These are phyloP conservation scores for Lachnellula cervina DNA, from an alignment of 2,329 filamentous ascomycete species.

Conservation along the genomic window DNA sequence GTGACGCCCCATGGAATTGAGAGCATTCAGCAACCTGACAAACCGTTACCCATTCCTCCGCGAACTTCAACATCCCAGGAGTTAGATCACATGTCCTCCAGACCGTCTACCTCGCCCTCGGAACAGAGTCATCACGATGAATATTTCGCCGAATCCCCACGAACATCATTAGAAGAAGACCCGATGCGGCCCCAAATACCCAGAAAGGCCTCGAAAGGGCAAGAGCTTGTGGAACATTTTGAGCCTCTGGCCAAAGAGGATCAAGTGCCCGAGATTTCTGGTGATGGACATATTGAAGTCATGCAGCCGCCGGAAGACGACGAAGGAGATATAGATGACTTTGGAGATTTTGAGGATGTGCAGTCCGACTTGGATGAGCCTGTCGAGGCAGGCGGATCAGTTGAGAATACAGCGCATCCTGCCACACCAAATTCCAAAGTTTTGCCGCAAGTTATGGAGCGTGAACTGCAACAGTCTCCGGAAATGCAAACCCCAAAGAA, in stretches of 20 bases:
- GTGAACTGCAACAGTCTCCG: neutral
- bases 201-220: conserved; percentile 22
- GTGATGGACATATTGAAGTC: neutral
- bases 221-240: conserved; percentile 27
- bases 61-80: conserved; percentile 4
- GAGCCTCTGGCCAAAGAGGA: conserved; percentile 22
- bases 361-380: conserved; percentile 18
- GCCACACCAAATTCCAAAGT: neutral
- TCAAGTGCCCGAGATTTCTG: neutral
- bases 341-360: conserved; percentile 36
- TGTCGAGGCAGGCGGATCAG: conserved; percentile 10
- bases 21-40: neutral
- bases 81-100: conserved; percentile 18
- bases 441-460: neutral
- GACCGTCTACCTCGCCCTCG: conserved; percentile 28
- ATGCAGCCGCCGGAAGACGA: conserved; percentile 1
- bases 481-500: neutral
- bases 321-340: conserved; percentile 27
- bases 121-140: conserved; percentile 28
- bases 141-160: conserved; percentile 24
- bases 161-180: conserved; percentile 32
- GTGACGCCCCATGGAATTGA: neutral
- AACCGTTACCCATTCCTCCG: neutral
- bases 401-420: neutral
- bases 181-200: conserved; percentile 14